phyloP scores from a whole-genome alignment of 768 basidiomycete genomes.

The Rhizopogon rudus region DNA sequence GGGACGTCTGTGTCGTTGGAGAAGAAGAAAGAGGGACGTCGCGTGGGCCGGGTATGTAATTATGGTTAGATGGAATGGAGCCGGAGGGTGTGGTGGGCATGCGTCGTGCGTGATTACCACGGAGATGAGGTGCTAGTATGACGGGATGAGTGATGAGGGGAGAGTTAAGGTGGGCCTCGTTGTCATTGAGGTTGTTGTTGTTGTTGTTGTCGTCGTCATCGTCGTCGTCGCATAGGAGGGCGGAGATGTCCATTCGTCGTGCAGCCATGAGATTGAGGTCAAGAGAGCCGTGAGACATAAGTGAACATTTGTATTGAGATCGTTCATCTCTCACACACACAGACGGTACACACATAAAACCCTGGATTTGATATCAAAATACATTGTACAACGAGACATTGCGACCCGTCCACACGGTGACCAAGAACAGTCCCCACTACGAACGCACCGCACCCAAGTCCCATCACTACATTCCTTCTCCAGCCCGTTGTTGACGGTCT shows the following conservation, averaged over 20 bases:
- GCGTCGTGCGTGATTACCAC: constrained; percentile 9
- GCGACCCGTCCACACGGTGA: constrained; percentile 66
- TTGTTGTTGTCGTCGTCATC: constrained; percentile 9
- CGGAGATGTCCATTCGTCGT: constrained; percentile 71
- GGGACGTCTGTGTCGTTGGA: constrained; percentile 1
- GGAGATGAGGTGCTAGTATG: constrained; percentile 29
- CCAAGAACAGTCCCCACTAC: constrained; percentile 61
- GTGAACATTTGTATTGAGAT: no score
- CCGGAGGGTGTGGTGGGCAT: background rate
- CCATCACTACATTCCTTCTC: constrained; percentile 65
- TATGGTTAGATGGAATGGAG: background rate
- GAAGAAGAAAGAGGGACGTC: background rate
- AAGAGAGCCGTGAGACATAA: background rate
- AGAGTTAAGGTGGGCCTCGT: background rate
- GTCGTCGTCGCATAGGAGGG: constrained; percentile 60
- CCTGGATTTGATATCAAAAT: constrained; percentile 2
- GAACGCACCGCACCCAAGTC: constrained; percentile 84
- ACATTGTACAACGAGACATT: constrained; percentile 86
- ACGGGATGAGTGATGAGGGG: constrained; percentile 16
- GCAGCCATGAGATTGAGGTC: constrained; percentile 42
- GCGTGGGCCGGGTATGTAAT: background rate
- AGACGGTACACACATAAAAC: background rate
- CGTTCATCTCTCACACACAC: no score
- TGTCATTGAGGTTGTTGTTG: constrained; percentile 8
- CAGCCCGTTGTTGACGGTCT: constrained; percentile 81